Base-by-base conservation (phyloP, 192 early-diverging fungal genomes). In the Paraglomus brasilianum region DNA sequence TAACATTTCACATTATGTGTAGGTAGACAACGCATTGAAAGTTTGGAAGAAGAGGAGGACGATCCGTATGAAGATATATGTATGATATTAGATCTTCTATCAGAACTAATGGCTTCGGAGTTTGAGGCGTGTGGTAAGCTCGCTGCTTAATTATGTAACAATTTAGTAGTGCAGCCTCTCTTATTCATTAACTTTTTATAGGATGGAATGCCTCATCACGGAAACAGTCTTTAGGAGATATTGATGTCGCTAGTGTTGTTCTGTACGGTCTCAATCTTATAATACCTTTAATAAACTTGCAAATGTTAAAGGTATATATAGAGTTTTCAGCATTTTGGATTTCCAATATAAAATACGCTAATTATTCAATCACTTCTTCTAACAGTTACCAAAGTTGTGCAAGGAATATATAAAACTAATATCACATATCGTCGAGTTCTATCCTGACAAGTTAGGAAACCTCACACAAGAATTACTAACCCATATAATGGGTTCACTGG, bases 261-360 rank as follows among this genome's bases (percentile, higher is more conserved):
- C 86, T 89, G 49, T 86, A 80, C 74, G 91, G 88, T 38, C 75
- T 91, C 46, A 84, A 89, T 76, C 79, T 83, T 22, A 67, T 91
- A 2, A 79, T 91, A 24, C 89, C 89, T 5, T 81, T 91, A 68
- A 87, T 93, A 62, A 86, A 87, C 51, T 67, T 83, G 36, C 76
- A 88, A 22, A 89, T 93, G 85, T 74, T 93, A 1, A 77, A 88
- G 80, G 87, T 87, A 67, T 43, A 50, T 67, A 15, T 17, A 19
- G 10, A 10, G 56, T 22, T 1, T 7, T 74, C 17, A 53, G n/a
- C 41, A 15, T 50, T n/a, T 50, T 50, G 49, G 49, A 50, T 17
- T 48, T 75, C 52, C n/a, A 45, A 19, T 38, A 13, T 77, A 0
- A 30, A 41, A n/a, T 36, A 22, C 47, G 24, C 48, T 52, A 36